Evolutionary conservation across 805 yeast genomes (phyloP).

Genomic region (Candida verbasci): DNA sequence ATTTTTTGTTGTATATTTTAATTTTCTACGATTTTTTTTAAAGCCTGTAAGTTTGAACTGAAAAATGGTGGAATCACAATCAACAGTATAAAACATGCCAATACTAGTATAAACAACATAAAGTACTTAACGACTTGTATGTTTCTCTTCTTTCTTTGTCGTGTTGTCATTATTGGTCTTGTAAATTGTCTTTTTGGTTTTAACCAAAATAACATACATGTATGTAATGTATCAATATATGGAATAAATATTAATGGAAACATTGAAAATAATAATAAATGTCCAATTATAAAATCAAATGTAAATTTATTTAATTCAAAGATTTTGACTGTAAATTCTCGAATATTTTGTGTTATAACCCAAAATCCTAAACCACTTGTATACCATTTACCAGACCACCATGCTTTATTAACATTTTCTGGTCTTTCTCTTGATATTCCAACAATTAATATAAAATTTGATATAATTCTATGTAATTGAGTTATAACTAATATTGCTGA

Average conservation of each 20-base stretch:
- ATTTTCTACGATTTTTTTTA: conserved; percentile 2
- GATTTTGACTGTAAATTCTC: conserved; percentile 44
- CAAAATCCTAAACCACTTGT: conserved; percentile 32
- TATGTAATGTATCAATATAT: conserved; percentile 44
- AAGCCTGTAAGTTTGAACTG: conserved; percentile 13
- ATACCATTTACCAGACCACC: conserved; percentile 56
- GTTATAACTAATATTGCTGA: conserved; percentile 36
- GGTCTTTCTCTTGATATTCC: conserved; percentile 40
- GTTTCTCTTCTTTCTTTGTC: conserved; percentile 28
- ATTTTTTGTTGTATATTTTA: not conserved
- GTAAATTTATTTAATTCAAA: conserved; percentile 44
- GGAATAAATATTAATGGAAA: conserved; percentile 43
- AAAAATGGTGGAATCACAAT: conserved; percentile 46
- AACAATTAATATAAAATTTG: conserved; percentile 22
- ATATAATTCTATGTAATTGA: conserved; percentile 31
- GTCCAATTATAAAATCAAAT: conserved; percentile 46
- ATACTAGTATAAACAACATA: conserved; percentile 39
- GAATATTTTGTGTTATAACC: conserved; percentile 38
- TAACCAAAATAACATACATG: conserved; percentile 48
- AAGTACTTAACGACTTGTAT: conserved; percentile 40
- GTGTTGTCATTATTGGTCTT: conserved; percentile 34
- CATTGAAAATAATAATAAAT: conserved; percentile 34
- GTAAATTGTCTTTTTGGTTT: conserved; percentile 33
- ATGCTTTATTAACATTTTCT: conserved; percentile 38
- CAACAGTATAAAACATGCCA: conserved; percentile 35